Evolutionary conservation across 2,329 filamentous ascomycete genomes (phyloP), one percentile per base, ranked within the genome.

Genomic region (Arthrinium puccinioides): DNA sequence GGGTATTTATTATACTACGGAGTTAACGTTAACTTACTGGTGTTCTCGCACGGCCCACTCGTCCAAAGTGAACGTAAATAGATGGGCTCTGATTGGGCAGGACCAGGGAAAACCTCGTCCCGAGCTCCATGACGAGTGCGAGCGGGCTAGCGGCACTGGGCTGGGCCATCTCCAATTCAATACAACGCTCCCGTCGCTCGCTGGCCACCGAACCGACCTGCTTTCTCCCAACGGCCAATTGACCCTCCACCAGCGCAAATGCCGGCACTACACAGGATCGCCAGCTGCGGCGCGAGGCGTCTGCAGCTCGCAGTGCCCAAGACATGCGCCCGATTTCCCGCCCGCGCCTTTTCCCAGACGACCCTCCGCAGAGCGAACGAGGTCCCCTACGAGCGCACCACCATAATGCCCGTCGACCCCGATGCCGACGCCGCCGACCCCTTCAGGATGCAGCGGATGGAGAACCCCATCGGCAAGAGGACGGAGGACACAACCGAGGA

Each of bases 191-290:
- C n/a, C n/a, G n/a, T n/a, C n/a, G n/a, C n/a, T n/a, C n/a, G n/a
- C n/a, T n/a, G n/a, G n/a, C n/a, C n/a, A n/a, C n/a, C n/a, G n/a
- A n/a, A n/a, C n/a, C n/a, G n/a, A n/a, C n/a, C n/a, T n/a, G n/a
- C n/a, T n/a, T n/a, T n/a, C n/a, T n/a, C n/a, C 25, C 32, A 36
- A 27, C 37, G 40, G 40, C 46, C 54, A 46, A 56, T 55, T 53
- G 53, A 48, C 45, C 47, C 44, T 42, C 44, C 40, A 48, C 50
- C 45, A 51, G 44, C 49, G 51, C 47, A 54, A 66, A 88, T 88
- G 84, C 74, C 82, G 62, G 72, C 79, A 53, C 69, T 88, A 59
- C 78, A 78, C 66, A 79, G 84, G 64, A 72, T 88, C 59, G 82
- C 81, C 62, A 74, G 79, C 72, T 76, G 72, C 64, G 72, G 76